Evolutionary conservation across 2,329 filamentous ascomycete species (phyloP).

Genomic region (Colletotrichum eleusines): DNA sequence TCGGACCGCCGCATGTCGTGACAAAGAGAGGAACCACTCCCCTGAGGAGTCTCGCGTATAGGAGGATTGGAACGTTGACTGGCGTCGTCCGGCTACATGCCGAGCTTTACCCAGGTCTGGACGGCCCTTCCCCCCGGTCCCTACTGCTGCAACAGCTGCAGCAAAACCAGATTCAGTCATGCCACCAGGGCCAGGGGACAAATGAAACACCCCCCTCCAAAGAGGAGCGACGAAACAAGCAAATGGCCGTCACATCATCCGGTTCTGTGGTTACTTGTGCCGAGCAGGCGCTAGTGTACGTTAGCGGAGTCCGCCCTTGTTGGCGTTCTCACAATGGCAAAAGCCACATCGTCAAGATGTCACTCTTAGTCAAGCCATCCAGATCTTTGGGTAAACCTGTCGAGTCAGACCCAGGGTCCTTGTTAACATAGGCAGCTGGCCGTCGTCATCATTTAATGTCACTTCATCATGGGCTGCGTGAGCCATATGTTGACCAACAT

Average conservation of each 20-base stretch:
- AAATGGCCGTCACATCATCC: slow-evolving; percentile 2
- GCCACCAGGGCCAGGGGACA: neutral
- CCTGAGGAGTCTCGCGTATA: neutral
- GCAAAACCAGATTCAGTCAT: neutral
- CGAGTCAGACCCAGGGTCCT: neutral
- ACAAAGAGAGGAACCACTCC: neutral
- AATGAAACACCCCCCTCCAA: neutral
- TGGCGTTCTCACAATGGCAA: neutral
- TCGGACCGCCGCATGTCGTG: slow-evolving; percentile 8
- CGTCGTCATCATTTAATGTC: neutral
- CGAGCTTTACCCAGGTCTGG: slow-evolving; percentile 3
- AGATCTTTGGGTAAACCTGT: slow-evolving; percentile 2
- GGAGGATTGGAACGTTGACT: neutral
- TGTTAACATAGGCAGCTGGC: neutral
- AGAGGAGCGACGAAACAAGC: neutral
- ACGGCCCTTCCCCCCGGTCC: neutral
- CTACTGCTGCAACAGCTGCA: neutral
- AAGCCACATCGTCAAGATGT: neutral
- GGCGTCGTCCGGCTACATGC: neutral
- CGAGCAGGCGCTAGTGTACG: slow-evolving; percentile 12
- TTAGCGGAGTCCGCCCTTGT: neutral
- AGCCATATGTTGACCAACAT: slow-evolving; percentile 1
- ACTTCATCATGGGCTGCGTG: neutral
- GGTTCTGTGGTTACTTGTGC: neutral
- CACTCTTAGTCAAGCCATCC: slow-evolving; percentile 10